phyloP scores from a whole-genome alignment of 768 basidiomycete species.

The Tricholoma furcatifolium region DNA sequence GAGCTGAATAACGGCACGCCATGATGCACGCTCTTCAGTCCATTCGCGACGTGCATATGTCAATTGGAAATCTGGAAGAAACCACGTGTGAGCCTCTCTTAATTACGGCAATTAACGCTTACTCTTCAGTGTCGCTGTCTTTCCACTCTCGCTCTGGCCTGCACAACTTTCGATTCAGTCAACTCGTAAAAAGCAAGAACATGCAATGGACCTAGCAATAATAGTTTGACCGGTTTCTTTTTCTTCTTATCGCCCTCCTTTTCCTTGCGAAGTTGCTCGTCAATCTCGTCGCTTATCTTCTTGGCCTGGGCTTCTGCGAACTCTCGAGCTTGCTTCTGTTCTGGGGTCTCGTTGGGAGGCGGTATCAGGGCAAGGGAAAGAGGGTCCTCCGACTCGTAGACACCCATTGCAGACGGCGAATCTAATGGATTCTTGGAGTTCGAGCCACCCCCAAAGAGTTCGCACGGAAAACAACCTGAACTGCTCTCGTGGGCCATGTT shows the following conservation, averaged over 20 bases:
- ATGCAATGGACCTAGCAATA: slow-evolving; percentile 56
- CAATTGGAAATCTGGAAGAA: slow-evolving; percentile 62
- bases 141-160: slow-evolving; percentile 76
- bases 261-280: slow-evolving; percentile 69
- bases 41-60: slow-evolving; percentile 71
- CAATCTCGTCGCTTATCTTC: slow-evolving; percentile 69
- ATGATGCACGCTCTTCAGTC: slow-evolving; percentile 64
- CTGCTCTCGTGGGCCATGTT: slow-evolving; percentile 18
- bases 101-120: slow-evolving; percentile 4
- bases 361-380: slow-evolving; percentile 60
- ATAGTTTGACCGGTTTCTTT: slow-evolving; percentile 68
- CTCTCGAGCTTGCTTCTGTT: slow-evolving; percentile 54
- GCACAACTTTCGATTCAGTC: background rate
- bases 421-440: slow-evolving; percentile 12
- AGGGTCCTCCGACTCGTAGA: slow-evolving; percentile 54
- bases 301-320: slow-evolving; percentile 62
- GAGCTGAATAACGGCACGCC: slow-evolving; percentile 76
- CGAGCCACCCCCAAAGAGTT: slow-evolving; percentile 17
- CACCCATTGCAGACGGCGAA: slow-evolving; percentile 23
- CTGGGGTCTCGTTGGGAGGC: slow-evolving; percentile 60
- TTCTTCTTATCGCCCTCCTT: slow-evolving; percentile 55
- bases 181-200: slow-evolving; percentile 3
- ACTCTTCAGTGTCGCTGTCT: slow-evolving; percentile 83
- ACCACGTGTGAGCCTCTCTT: background rate
- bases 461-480: slow-evolving; percentile 18